These are phyloP conservation scores for Termitomyces heimii DNA, from an alignment of 768 basidiomycete species.

Conservation along the genomic window DNA sequence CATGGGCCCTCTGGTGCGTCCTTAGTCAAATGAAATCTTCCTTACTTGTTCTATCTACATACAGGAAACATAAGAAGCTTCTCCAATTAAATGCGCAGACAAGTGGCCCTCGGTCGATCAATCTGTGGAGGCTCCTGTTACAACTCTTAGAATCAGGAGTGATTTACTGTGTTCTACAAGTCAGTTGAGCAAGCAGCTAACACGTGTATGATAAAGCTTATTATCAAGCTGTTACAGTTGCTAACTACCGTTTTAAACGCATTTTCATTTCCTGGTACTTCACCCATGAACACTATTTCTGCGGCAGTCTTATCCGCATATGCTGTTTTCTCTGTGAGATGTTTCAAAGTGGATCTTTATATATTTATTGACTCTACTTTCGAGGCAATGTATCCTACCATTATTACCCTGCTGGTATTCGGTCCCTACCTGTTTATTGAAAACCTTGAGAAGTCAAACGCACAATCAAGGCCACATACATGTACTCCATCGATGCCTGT, in stretches of 20 bases:
- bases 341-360: not conserved
- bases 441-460: not conserved
- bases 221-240: not conserved
- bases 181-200: not conserved
- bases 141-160: slow-evolving; percentile 1
- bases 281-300: not conserved
- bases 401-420: not conserved
- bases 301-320: not conserved
- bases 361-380: not conserved
- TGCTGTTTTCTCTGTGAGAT: not conserved
- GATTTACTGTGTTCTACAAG: not conserved
- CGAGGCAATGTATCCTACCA: slow-evolving; percentile 5
- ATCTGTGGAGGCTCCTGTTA: not conserved
- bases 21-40: not conserved
- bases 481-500: not conserved
- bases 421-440: not conserved
- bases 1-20: slow-evolving; percentile 1
- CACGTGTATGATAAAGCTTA: not conserved
- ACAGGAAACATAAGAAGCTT: not conserved
- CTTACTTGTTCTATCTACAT: too few species aligned
- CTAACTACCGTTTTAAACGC: not conserved
- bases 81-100: not conserved
- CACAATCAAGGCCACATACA: not conserved
- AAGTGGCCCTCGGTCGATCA: not conserved
- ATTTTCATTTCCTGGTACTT: not conserved